Percentiles rank a stretch among this genome's conserved stretches.
phyloP scores from a whole-genome alignment of 495 filamentous ascomycete species.

The Tuber brumale region DNA sequence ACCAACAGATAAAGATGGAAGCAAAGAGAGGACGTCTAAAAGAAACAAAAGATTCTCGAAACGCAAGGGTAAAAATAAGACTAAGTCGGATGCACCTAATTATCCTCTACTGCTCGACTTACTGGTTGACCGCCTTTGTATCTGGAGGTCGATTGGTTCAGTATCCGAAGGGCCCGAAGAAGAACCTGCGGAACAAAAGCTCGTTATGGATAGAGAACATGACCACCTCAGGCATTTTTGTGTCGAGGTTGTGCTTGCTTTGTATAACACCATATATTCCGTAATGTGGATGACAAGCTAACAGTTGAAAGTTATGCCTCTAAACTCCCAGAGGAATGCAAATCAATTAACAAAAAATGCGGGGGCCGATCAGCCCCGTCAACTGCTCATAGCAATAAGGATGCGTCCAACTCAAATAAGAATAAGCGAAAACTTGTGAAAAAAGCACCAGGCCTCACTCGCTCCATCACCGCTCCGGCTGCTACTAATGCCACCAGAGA shows the following conservation, averaged over 20 bases:
- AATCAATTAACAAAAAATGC: constrained; percentile 74
- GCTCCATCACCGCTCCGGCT: constrained; percentile 30
- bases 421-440: constrained; percentile 45
- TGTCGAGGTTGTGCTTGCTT: constrained; percentile 85
- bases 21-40: constrained; percentile 43
- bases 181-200: constrained; percentile 42
- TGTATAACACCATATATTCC: constrained; percentile 51
- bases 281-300: constrained; percentile 17
- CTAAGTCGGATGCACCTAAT: constrained; percentile 49
- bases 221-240: constrained; percentile 72
- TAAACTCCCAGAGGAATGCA: constrained; percentile 73
- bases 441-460: constrained; percentile 41
- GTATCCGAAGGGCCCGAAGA: constrained; percentile 53
- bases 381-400: constrained; percentile 55
- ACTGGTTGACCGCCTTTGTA: constrained; percentile 82
- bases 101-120: constrained; percentile 66
- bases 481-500: constrained; percentile 30
- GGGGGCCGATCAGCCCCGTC: constrained; percentile 56
- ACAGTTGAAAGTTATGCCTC: constrained; percentile 61
- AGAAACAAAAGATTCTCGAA: constrained; percentile 35
- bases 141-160: constrained; percentile 81
- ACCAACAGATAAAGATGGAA: constrained; percentile 42
- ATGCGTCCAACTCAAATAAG: constrained; percentile 64
- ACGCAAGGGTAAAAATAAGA: constrained; percentile 42
- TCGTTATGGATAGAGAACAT: constrained; percentile 43